Conservation (phyloP, 75 land plant genomes). For the Selaginella tamariscina region DNA sequence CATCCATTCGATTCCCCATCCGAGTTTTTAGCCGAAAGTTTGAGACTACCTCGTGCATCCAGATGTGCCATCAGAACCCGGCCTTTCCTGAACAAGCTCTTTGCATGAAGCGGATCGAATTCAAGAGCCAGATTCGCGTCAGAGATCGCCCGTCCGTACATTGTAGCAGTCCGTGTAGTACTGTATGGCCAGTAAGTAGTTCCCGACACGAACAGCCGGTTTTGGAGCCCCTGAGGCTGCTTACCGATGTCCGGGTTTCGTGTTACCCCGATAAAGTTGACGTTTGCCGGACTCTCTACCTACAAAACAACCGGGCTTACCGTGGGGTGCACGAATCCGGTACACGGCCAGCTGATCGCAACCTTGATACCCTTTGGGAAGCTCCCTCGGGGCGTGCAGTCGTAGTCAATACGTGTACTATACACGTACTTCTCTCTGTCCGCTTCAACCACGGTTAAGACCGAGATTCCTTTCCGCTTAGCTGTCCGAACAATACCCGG, state of each 20-base stretch:
- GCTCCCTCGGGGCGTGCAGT: background rate
- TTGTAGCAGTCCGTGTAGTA: background rate
- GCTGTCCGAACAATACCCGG: slow-evolving; percentile 25
- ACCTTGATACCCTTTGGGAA: background rate
- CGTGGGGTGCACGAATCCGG: background rate
- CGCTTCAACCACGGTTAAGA: slow-evolving; percentile 16
- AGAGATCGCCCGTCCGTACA: slow-evolving; percentile 29
- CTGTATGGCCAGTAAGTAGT: background rate
- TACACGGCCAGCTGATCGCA: slow-evolving; percentile 5
- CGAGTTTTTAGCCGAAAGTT: background rate
- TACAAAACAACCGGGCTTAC: background rate
- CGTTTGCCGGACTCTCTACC: slow-evolving; percentile 9
- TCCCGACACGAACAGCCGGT: background rate
- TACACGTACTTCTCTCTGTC: too few relatives aligned
- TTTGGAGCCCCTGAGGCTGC: background rate
- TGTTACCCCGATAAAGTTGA: background rate
- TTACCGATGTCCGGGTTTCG: background rate
- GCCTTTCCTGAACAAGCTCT: slow-evolving; percentile 59
- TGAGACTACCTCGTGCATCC: slow-evolving; percentile 13
- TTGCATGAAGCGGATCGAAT: slow-evolving; percentile 41
- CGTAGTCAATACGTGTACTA: too few relatives aligned
- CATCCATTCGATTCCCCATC: too few relatives aligned
- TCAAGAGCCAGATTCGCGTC: slow-evolving; percentile 52
- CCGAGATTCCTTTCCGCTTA: background rate
- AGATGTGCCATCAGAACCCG: slow-evolving; percentile 47